Conservation (phyloP, 495 filamentous ascomycete genomes). For the Apodospora peruviana region DNA sequence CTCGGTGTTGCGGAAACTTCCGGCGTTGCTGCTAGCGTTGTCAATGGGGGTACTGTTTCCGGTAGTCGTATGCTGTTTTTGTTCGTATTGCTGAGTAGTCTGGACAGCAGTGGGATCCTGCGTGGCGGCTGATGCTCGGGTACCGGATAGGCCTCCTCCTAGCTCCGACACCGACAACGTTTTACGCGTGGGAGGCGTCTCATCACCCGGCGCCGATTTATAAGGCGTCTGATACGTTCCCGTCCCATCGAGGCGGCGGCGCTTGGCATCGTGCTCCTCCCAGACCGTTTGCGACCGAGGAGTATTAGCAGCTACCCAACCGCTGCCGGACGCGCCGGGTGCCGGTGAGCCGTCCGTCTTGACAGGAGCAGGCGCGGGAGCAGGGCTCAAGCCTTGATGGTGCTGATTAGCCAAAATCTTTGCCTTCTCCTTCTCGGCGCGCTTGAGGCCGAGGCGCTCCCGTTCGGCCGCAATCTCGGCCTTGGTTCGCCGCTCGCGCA, state of each 20-base stretch:
- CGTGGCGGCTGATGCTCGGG: constrained; percentile 24
- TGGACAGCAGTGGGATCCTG: constrained; percentile 25
- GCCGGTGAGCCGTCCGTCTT: constrained; percentile 8
- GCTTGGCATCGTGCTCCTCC: constrained; percentile 26
- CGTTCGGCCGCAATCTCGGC: constrained; percentile 37
- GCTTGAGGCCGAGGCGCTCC: constrained; percentile 31
- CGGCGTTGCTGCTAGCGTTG: too few species aligned
- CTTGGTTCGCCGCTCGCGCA: constrained; percentile 39
- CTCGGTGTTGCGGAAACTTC: too few species aligned
- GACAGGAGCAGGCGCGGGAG: not conserved
- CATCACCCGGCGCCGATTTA: constrained; percentile 4
- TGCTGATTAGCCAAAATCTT: not conserved
- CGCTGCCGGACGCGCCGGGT: constrained; percentile 8
- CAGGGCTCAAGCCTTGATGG: not conserved
- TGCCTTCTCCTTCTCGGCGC: constrained; percentile 14
- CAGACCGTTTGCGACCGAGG: constrained; percentile 10
- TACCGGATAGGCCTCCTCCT: constrained; percentile 22
- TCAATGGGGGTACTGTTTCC: constrained; percentile 2
- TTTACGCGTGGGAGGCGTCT: constrained; percentile 24
- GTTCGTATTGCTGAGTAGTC: constrained; percentile 1
- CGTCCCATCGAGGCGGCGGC: constrained; percentile 17
- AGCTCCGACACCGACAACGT: constrained; percentile 26
- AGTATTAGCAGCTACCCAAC: constrained; percentile 27
- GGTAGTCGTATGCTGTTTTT: not conserved
- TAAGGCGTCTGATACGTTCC: constrained; percentile 15